These are phyloP conservation scores for Pichia ethanolica DNA, from an alignment of 805 yeast species.

Conservation along the genomic window DNA sequence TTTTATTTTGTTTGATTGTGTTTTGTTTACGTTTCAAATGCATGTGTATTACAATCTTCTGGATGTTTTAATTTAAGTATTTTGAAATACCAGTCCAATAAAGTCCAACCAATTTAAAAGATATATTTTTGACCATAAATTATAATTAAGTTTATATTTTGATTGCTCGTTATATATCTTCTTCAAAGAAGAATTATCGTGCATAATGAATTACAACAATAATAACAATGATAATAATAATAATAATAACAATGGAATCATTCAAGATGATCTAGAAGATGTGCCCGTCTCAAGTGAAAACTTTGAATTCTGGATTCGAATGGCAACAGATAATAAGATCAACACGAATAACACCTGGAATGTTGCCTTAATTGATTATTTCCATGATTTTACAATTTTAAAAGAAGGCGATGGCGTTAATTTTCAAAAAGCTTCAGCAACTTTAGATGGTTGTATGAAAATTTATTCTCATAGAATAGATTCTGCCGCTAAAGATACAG, in stretches of 20 bases:
- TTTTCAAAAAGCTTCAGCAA: conserved; percentile 85
- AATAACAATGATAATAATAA: not conserved
- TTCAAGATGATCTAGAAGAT: not conserved
- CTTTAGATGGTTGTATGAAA: conserved; percentile 91
- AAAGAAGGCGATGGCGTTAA: conserved; percentile 74
- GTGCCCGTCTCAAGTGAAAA: conserved; percentile 32
- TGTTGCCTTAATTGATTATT: conserved; percentile 84
- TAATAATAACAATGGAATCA: no score
- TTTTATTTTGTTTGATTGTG: not conserved
- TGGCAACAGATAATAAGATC: conserved; percentile 79
- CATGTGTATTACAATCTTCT: no score
- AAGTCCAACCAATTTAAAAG: no score
- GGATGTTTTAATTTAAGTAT: no score
- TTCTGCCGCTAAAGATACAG: conserved; percentile 86
- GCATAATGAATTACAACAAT: no score
- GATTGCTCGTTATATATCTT: no score
- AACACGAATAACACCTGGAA: conserved; percentile 85
- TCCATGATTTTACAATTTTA: conserved; percentile 71
- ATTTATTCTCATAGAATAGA: conserved; percentile 88
- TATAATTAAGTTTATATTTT: no score
- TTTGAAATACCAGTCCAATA: no score
- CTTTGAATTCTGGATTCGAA: conserved; percentile 74
- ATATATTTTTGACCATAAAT: no score
- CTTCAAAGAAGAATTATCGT: no score
- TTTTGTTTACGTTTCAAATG: conserved; percentile 1